Conservation (phyloP, 2,329 filamentous ascomycete species). For the Trichophyton rubrum region DNA sequence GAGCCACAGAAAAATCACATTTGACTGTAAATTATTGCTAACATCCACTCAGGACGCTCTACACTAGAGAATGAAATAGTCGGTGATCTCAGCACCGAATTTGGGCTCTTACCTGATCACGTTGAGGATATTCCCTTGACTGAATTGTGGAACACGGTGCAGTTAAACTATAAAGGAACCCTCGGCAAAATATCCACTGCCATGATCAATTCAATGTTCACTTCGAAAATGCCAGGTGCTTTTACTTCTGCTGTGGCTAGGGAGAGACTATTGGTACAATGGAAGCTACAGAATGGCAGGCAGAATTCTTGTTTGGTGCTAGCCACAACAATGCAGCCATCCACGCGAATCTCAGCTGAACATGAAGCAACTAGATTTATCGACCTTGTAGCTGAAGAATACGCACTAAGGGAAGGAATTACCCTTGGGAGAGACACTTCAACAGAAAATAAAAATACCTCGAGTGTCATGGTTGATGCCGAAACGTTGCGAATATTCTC, state of each 20-base stretch:
- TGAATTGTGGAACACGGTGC: slow-evolving; percentile 22
- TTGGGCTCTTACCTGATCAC: slow-evolving; percentile 30
- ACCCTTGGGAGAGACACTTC: background rate
- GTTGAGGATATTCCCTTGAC: slow-evolving; percentile 28
- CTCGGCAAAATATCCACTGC: slow-evolving; percentile 22
- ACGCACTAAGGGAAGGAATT: background rate
- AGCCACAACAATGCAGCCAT: slow-evolving; percentile 18
- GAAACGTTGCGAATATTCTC: background rate
- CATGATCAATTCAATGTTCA: slow-evolving; percentile 21
- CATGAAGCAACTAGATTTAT: slow-evolving; percentile 16
- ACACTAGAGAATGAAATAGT: slow-evolving; percentile 36
- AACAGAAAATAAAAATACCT: background rate
- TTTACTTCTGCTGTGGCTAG: slow-evolving; percentile 17
- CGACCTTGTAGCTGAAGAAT: slow-evolving; percentile 14
- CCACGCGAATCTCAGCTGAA: slow-evolving; percentile 12
- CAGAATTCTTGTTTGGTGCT: slow-evolving; percentile 15
- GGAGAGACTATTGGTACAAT: slow-evolving; percentile 17
- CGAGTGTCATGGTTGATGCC: background rate
- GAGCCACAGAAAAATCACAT: background rate
- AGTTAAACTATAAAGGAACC: slow-evolving; percentile 19
- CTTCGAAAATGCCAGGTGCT: slow-evolving; percentile 21
- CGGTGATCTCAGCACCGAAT: slow-evolving; percentile 32
- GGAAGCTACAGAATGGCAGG: slow-evolving; percentile 18
- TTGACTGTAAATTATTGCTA: background rate
- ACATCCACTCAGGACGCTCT: slow-evolving; percentile 24